Evolutionary conservation across 345 rosid species (phyloP).

Genomic region (Viola odorata): DNA sequence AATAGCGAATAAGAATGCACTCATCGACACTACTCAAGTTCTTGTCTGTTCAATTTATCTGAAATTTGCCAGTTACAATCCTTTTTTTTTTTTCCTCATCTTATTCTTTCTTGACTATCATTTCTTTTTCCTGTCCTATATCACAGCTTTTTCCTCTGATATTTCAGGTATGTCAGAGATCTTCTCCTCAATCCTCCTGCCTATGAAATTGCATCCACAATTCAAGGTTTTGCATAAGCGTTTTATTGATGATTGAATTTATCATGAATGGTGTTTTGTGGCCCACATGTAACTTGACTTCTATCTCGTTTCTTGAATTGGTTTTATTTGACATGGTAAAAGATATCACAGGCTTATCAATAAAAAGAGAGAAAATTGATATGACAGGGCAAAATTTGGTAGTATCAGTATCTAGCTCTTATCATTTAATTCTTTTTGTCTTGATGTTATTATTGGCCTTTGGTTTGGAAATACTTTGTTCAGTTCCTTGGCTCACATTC

Average conservation of each 20-base stretch:
- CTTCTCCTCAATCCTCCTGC: constrained; percentile 95
- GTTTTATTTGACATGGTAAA: not conserved
- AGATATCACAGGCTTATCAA: too few relatives aligned
- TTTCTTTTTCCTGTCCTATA: too few relatives aligned
- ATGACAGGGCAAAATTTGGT: not conserved
- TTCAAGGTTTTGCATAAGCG: constrained; percentile 54
- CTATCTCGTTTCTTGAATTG: not conserved
- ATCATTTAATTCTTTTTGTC: too few relatives aligned
- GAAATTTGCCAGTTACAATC: too few relatives aligned
- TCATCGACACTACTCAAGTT: too few relatives aligned
- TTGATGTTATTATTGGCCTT: not conserved
- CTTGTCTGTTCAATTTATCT: too few relatives aligned
- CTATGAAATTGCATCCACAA: constrained; percentile 73
- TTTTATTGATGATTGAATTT: constrained; percentile 1
- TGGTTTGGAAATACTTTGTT: not conserved
- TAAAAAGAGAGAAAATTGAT: not conserved
- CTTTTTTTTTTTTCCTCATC: too few relatives aligned
- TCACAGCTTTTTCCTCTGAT: not conserved
- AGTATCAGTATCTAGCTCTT: not conserved
- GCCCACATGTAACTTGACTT: not conserved
- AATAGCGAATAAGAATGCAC: too few relatives aligned
- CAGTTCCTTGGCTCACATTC: not conserved
- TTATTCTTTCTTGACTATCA: too few relatives aligned
- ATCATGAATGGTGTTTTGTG: not conserved
- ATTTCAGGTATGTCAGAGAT: constrained; percentile 75